Percentiles rank a stretch among this genome's conserved stretches.
Conservation (phyloP, 768 basidiomycete species). For the Naematelia aurantialba region DNA sequence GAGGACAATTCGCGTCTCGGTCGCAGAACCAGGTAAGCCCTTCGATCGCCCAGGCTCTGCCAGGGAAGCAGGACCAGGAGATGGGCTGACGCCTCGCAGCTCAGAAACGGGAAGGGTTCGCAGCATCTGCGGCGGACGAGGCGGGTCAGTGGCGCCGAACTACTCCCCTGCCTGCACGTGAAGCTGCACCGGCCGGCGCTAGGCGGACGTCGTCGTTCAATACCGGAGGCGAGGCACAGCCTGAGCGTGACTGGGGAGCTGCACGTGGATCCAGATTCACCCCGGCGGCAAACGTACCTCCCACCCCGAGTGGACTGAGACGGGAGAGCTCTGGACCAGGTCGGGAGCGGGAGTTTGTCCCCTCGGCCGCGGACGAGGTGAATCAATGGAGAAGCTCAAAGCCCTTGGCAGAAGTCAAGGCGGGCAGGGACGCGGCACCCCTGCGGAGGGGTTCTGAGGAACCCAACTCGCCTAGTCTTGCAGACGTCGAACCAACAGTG, state of each 20-base stretch:
- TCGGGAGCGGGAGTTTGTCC: conserved; percentile 22
- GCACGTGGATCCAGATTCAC: conserved; percentile 51
- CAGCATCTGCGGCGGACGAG: conserved; percentile 72
- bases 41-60: too few relatives aligned
- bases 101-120: conserved; percentile 48
- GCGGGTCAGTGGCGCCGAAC: conserved; percentile 80
- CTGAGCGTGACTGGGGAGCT: conserved; percentile 50
- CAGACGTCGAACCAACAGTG: conserved; percentile 69
- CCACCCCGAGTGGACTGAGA: conserved; percentile 17
- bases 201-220: conserved; percentile 43
- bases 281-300: conserved; percentile 28
- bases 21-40: conserved; percentile 89
- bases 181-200: conserved; percentile 52
- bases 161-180: conserved; percentile 65
- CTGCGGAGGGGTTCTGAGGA: conserved; percentile 4
- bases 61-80: too few relatives aligned
- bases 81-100: conserved; percentile 30
- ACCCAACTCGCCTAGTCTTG: conserved; percentile 52
- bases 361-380: conserved; percentile 39
- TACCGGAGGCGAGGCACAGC: conserved; percentile 15
- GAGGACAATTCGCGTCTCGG: conserved; percentile 79
- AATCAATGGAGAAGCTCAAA: conserved; percentile 41
- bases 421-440: conserved; percentile 6
- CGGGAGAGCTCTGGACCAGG: conserved; percentile 36
- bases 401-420: conserved; percentile 26